Percentiles rank a stretch among this genome's conserved stretches.
phyloP scores from a whole-genome alignment of 2,329 filamentous ascomycete genomes.

The Cordyceps farinosa region DNA sequence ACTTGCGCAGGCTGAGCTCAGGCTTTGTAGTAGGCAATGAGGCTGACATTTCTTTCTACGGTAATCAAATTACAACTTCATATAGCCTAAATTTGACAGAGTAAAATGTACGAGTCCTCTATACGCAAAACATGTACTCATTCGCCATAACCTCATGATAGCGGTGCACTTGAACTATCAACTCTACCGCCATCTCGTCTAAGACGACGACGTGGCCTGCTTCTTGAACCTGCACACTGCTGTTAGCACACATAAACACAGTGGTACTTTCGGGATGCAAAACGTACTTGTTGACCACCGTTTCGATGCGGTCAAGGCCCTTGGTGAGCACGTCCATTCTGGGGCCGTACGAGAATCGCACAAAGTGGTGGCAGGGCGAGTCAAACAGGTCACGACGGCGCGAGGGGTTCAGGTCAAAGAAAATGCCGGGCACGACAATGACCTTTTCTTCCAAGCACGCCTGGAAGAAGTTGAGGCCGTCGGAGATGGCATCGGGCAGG shows the following conservation, averaged over 20 bases:
- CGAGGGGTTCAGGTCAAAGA: slow-evolving; percentile 93
- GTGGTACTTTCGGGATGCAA: background rate
- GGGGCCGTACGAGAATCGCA: slow-evolving; percentile 80
- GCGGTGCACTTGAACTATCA: background rate
- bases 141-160: background rate
- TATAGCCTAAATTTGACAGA: background rate
- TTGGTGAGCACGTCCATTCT: slow-evolving; percentile 73
- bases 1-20: background rate
- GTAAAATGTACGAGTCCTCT: background rate
- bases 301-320: slow-evolving; percentile 81
- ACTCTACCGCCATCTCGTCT: background rate
- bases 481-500: slow-evolving; percentile 76
- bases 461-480: slow-evolving; percentile 96
- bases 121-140: background rate
- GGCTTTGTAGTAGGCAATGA: background rate
- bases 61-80: background rate
- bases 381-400: slow-evolving; percentile 89
- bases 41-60: background rate
- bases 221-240: slow-evolving; percentile 23
- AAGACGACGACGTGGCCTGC: slow-evolving; percentile 8
- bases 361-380: slow-evolving; percentile 89
- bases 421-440: slow-evolving; percentile 95
- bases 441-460: slow-evolving; percentile 91
- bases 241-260: slow-evolving; percentile 14
- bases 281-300: slow-evolving; percentile 68